phyloP scores from a whole-genome alignment of 192 early-diverging fungal genomes.

The Thamnidium elegans region DNA sequence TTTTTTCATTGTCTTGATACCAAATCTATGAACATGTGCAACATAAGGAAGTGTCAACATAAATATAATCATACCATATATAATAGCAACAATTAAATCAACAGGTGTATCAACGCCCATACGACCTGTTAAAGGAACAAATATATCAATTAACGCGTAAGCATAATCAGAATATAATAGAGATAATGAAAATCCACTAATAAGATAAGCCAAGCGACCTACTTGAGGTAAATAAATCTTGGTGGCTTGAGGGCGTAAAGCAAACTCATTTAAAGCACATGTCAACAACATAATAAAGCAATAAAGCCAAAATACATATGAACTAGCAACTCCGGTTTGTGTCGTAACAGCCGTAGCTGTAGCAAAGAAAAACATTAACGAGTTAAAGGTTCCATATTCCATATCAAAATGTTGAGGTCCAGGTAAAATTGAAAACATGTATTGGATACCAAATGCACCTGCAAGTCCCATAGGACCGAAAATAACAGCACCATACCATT shows the following conservation, averaged over 20 bases:
- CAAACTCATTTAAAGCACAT: slow-evolving; percentile 35
- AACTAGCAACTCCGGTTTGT: slow-evolving; percentile 36
- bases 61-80: slow-evolving; percentile 50
- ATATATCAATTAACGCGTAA: slow-evolving; percentile 51
- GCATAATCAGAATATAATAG: slow-evolving; percentile 37
- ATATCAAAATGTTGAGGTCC: slow-evolving; percentile 36
- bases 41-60: slow-evolving; percentile 43
- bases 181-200: slow-evolving; percentile 28
- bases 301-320: slow-evolving; percentile 47
- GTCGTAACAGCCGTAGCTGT: slow-evolving; percentile 26
- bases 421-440: slow-evolving; percentile 26
- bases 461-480: slow-evolving; percentile 48
- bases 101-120: slow-evolving; percentile 63
- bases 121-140: slow-evolving; percentile 69
- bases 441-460: slow-evolving; percentile 42
- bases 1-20: slow-evolving; percentile 29
- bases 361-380: slow-evolving; percentile 20
- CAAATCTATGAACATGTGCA: slow-evolving; percentile 55
- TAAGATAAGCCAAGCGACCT: slow-evolving; percentile 33
- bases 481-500: slow-evolving; percentile 51
- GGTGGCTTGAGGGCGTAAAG: slow-evolving; percentile 9
- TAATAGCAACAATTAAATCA: slow-evolving; percentile 58
- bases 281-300: slow-evolving; percentile 24
- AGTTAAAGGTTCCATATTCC: slow-evolving; percentile 33
- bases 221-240: slow-evolving; percentile 24